Evolutionary conservation across 345 rosid species (phyloP).

Genomic region (Gossypium anomalum): DNA sequence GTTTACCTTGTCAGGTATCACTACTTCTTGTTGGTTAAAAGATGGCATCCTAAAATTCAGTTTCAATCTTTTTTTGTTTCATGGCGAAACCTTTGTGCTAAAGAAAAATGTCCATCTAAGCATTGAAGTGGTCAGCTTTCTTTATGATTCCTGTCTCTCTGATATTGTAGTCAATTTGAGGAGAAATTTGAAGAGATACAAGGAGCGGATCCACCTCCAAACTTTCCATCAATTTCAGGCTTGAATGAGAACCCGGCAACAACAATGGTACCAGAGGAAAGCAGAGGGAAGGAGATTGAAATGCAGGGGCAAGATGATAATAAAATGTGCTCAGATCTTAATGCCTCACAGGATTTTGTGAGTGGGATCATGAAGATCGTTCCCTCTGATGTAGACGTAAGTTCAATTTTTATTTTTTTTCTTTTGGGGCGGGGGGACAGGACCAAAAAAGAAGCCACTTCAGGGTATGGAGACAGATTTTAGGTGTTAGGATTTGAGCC

Average conservation of each 20-base stretch:
- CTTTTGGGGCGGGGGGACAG: no score
- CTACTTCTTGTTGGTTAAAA: slow-evolving; percentile 20
- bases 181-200: slow-evolving; percentile 84
- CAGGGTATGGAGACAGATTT: no score
- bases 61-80: background rate
- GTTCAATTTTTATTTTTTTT: slow-evolving; percentile 19
- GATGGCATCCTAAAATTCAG: background rate
- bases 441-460: no score
- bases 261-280: slow-evolving; percentile 33
- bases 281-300: slow-evolving; percentile 48
- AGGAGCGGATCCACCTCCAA: slow-evolving; percentile 50
- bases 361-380: slow-evolving; percentile 93
- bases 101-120: background rate
- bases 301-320: slow-evolving; percentile 46
- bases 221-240: slow-evolving; percentile 48
- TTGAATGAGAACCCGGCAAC: slow-evolving; percentile 41
- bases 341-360: slow-evolving; percentile 63
- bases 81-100: background rate
- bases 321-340: slow-evolving; percentile 48
- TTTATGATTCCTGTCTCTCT: background rate
- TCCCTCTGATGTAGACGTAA: slow-evolving; percentile 84
- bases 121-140: background rate
- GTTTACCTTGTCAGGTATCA: slow-evolving; percentile 91
- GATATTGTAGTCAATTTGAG: slow-evolving; percentile 65
- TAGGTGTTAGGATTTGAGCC: no score